Base-by-base conservation (phyloP, 1,139 yeast genomes). In the Taiozyma sp. region DNA sequence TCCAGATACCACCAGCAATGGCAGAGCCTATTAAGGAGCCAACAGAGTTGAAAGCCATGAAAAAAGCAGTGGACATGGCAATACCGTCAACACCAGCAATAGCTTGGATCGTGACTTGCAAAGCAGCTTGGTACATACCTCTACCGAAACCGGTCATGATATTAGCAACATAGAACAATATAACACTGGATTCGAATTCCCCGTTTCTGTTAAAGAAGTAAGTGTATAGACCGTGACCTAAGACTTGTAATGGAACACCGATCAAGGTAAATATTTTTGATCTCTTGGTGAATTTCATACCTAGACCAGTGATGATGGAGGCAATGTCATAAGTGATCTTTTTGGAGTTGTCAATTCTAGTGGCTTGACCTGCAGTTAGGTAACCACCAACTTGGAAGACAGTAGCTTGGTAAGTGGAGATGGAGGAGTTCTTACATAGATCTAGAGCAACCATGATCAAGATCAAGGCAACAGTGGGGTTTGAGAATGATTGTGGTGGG, bases 1-100 rank as follows among this genome's bases (percentile, higher is more conserved):
- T 60, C 65, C 65, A 63, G 41, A 63, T 51, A 45, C 61, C 36
- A 10, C 43, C 47, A 13, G 47, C 43, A 39, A 45, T 45, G 23
- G 79, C 67, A 38, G 68, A 60, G 14, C 81, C 81, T 46, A 78
- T 60, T 19, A 76, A 74, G 40, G 73, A 64, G 39, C 80, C 81
- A 51, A 78, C 67, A 43, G 68, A 65, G 56, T 70, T 70, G 59
- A 71, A 69, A 19, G 80, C 64, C 27, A 70, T 57, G 55, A 75
- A 71, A 45, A 77, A 64, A 5, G 80, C 70, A 46, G 78, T 76
- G 28, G 74, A 67, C 49, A 73, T 68, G n/a, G 78, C 76, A 67
- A 77, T 63, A 58, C 75, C 75, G 50, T 70, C 74, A 61, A 75
- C 80, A 34, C 71, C 71, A 9, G 69, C 71, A 43, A 69, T 63